Base-by-base conservation (phyloP, 2,329 filamentous ascomycete species). In the Ophiostoma sp. region DNA sequence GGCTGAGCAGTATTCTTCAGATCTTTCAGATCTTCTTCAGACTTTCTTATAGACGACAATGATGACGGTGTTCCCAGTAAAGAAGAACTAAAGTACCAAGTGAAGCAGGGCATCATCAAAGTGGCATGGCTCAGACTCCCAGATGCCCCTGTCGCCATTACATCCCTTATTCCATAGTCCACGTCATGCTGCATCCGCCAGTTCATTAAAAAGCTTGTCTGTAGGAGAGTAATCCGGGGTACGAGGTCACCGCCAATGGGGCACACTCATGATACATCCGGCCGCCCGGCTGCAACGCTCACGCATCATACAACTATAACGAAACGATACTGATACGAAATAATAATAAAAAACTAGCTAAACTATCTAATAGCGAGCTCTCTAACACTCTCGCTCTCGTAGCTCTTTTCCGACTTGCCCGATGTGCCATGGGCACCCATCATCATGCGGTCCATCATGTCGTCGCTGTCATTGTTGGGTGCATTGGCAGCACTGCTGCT, bases 371-470 rank as follows among this genome's bases (percentile, higher is more conserved):
- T 57, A 13, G 52, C 52, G 8, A 86, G 76, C 73, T 84, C 83
- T 17, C 81, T 83, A 77, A 83, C 83, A 75, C 83, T 85, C 73
- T 86, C 84, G 67, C 78, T 83, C 72, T 84, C 83, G 69, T 80
- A 80, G 36, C 76, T 76, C 73, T 81, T 80, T 41, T 76, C 77
- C 5, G 70, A 69, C 23, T 70, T 72, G 60, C 71, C 68, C 20
- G 13, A 11, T 1, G 57, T 39, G 66, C 76, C 73, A 33, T 64
- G 60, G 35, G 73, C 75, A 69, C 68, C 74, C 67, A 67, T 73
- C 69, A 67, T 73, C 23, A 57, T 57, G 52, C 73, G 74, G 67
- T 75, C 67, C 62, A 72, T 68, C 68, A 72, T 73, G 62, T 73
- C 72, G 52, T 73, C 68, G 68, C 72, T 73, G 48, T 44, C 64